Evolutionary conservation across 2,329 filamentous ascomycete species (phyloP), one percentile per base, ranked within the genome.

Genomic region (Bipolaris victoriae): DNA sequence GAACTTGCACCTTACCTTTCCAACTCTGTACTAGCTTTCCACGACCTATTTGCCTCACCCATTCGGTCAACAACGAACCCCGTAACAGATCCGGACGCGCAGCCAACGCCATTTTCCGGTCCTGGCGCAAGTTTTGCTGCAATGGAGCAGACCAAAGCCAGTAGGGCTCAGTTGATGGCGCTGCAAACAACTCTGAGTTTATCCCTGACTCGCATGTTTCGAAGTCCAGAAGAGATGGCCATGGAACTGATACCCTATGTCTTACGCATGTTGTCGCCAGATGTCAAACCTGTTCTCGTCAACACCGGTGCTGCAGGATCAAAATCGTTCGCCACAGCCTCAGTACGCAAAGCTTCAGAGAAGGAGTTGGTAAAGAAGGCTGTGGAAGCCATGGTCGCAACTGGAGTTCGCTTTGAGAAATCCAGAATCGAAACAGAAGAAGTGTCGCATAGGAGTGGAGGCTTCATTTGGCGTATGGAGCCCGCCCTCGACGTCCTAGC

Each of bases 381-480:
- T 0, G 91, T 95, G 0, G 85, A 89, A 60, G 88, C 93, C 0
- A 90, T 99, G 82, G 84, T 86, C n/a, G 91, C 92, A 16, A 84
- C 94, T 13, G 90, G 92, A 15, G 86, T 98, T 15, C 83, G 85
- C 2, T 89, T 98, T 73, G 90, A 96, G 64, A 89, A 88, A 70
- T 89, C 90, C 11, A 88, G 88, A 67, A 85, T 98, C 41, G 92
- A 96, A 69, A 83, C 82, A 11, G 89, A 90, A 35, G 83, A 84
- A 7, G 75, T 82, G 5, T 67, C 67, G 9, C 72, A 70, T 18
- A 65, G 70, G 13, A 76, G 70, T 56, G 84, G 86, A 33, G 88
- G 85, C 65, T 98, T 88, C 84, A 88, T 96, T 7, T 98, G 96
- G 76, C 87, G 95, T 51, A 93, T 99, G 91, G 94, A 98, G 71